Conservation (phyloP, 306 rosid species). For the Fagus crenata region DNA sequence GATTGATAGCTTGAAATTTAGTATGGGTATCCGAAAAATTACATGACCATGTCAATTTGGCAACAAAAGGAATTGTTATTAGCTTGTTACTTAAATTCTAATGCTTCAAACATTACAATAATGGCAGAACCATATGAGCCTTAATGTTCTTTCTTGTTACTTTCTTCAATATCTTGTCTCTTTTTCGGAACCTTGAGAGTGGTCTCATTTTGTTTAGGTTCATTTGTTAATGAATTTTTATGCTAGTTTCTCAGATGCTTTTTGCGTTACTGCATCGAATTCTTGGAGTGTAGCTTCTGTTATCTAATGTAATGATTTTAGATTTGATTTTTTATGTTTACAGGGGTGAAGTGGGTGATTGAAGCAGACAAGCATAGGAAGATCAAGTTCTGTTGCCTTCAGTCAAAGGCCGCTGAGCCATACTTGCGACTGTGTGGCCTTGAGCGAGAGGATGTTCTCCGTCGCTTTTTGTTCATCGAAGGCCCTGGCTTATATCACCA, state of each 20-base stretch:
- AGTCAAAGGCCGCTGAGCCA: conserved; percentile 69
- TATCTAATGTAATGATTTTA: neutral
- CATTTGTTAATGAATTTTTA: neutral
- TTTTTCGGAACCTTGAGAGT: too few species aligned
- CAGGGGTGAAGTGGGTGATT: conserved; percentile 77
- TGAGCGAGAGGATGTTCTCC: conserved; percentile 60
- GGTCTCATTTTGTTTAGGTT: too few species aligned
- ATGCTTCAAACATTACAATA: too few species aligned
- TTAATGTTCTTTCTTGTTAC: too few species aligned
- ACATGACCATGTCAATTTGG: too few species aligned
- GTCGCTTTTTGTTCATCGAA: conserved; percentile 62
- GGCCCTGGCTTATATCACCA: conserved; percentile 53
- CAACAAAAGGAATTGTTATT: too few species aligned
- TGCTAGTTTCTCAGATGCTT: neutral
- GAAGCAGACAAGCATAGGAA: conserved; percentile 57
- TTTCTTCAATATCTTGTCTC: too few species aligned
- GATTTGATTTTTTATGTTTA: conserved; percentile 11
- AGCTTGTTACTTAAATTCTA: too few species aligned
- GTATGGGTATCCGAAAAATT: too few species aligned
- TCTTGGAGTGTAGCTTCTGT: neutral
- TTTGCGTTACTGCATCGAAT: neutral
- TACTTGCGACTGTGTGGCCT: conserved; percentile 63
- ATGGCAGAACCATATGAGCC: too few species aligned
- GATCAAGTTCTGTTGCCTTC: conserved; percentile 74
- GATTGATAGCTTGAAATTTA: too few species aligned